Percentiles rank a stretch among this genome's conserved stretches.
phyloP scores from a whole-genome alignment of 1,139 yeast species.

The Diutina siamensis region DNA sequence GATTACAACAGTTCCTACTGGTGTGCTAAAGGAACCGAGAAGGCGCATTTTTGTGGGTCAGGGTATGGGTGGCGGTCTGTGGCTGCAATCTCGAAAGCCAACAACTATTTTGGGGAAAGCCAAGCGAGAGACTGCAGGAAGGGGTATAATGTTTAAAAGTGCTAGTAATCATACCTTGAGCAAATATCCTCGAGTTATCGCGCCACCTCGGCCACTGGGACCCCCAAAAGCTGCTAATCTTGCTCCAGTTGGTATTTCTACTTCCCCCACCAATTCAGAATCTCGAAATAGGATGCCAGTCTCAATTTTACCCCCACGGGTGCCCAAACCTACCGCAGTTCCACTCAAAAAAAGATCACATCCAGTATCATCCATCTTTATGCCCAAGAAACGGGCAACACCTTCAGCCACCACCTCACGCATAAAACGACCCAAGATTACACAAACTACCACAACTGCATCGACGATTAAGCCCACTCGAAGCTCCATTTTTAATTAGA shows the following conservation, averaged over 20 bases:
- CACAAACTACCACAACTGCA: background rate
- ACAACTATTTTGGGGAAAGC: background rate
- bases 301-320: background rate
- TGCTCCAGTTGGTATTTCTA: no score
- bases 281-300: background rate
- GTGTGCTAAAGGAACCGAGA: background rate
- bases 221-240: no score
- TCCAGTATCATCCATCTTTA: background rate
- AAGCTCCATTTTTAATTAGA: constrained; percentile 2
- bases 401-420: background rate
- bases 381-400: background rate
- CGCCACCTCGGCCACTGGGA: background rate
- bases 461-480: background rate
- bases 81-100: background rate
- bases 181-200: background rate
- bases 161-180: background rate
- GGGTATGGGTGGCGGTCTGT: background rate
- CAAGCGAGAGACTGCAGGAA: background rate
- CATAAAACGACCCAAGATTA: background rate
- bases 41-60: background rate
- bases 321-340: background rate
- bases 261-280: background rate
- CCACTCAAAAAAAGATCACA: background rate
- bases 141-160: background rate
- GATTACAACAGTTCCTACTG: background rate